These are phyloP conservation scores for Smallanthus sonchifolius DNA, from an alignment of 129 eudicot species.

Conservation along the genomic window DNA sequence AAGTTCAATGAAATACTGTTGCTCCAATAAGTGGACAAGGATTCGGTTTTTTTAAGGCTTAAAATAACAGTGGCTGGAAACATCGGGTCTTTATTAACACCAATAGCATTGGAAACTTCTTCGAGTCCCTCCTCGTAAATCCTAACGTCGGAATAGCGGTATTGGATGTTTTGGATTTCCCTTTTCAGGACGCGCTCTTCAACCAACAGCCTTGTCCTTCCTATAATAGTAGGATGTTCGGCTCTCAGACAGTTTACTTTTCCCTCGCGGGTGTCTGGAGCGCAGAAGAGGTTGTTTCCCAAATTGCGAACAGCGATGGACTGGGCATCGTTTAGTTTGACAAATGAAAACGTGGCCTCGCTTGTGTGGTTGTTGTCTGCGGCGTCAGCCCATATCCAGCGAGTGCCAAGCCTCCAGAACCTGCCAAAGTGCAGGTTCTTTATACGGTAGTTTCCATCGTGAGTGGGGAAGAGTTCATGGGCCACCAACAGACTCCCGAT, in stretches of 20 bases:
- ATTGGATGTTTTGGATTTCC: neutral
- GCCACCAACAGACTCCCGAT: neutral
- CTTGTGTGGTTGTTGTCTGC: neutral
- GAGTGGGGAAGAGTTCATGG: neutral
- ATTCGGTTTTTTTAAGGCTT: too few species aligned
- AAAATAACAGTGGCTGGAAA: too few species aligned
- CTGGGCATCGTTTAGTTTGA: neutral
- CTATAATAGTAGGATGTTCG: neutral
- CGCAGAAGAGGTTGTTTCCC: neutral
- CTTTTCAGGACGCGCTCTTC: neutral
- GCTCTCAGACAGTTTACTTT: neutral
- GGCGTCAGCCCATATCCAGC: constrained; percentile 16
- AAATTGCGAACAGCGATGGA: neutral
- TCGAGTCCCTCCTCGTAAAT: neutral
- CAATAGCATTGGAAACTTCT: neutral
- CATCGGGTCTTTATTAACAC: neutral
- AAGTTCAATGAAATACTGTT: too few species aligned
- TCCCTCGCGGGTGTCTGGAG: neutral
- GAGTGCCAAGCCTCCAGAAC: neutral
- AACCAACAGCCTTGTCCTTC: neutral
- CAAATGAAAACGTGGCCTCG: neutral
- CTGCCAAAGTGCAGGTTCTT: neutral
- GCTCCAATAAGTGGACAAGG: too few species aligned
- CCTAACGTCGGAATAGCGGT: neutral
- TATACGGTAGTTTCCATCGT: constrained; percentile 2